Evolutionary conservation across 164 flowering plant species (phyloP).

Genomic region (Litsea cubeba): DNA sequence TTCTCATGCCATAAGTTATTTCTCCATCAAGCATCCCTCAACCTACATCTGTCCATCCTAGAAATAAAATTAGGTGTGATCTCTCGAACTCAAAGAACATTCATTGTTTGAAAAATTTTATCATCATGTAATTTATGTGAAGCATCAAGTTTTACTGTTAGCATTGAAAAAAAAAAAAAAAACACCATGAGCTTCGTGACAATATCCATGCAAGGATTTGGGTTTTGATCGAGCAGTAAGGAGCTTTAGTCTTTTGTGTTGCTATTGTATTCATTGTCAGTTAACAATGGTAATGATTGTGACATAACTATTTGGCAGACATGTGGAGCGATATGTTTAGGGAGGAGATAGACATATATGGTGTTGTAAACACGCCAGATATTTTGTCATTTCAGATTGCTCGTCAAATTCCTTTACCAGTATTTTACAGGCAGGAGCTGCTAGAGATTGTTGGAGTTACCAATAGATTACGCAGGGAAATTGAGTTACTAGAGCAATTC

Average conservation of each 20-base stretch:
- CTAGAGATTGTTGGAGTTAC: constrained; percentile 85
- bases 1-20: too few relatives aligned
- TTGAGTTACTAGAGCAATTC: constrained; percentile 71
- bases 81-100: too few relatives aligned
- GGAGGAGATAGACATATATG: constrained; percentile 59
- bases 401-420: constrained; percentile 88
- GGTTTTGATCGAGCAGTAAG: not conserved
- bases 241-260: not conserved
- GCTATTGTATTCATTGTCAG: not conserved
- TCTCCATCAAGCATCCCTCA: too few relatives aligned
- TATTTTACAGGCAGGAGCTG: constrained; percentile 75
- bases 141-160: not conserved
- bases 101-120: too few relatives aligned
- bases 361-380: constrained; percentile 64
- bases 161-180: not conserved
- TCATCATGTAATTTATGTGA: not conserved
- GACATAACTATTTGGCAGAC: constrained; percentile 45
- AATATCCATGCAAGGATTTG: not conserved
- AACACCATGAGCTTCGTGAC: not conserved
- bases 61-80: too few relatives aligned
- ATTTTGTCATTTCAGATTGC: constrained; percentile 78
- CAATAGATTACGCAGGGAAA: constrained; percentile 81
- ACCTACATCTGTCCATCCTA: too few relatives aligned
- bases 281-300: not conserved
- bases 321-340: constrained; percentile 84